Evolutionary conservation across 768 basidiomycete species (phyloP).

Genomic region (Brasilioporus rufonigricans): DNA sequence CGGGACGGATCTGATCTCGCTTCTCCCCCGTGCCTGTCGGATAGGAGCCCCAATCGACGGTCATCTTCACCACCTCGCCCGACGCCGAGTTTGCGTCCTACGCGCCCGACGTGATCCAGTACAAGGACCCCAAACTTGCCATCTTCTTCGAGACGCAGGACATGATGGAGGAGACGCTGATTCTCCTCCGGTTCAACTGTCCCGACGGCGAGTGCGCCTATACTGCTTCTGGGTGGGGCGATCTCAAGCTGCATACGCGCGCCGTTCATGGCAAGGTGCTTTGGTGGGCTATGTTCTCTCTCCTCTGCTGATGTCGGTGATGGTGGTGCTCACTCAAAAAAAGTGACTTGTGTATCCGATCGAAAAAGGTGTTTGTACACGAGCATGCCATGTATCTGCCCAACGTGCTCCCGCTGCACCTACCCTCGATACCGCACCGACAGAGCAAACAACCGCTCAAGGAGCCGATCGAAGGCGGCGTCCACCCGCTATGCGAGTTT

Average conservation of each 20-base stretch:
- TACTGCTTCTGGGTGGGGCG: constrained; percentile 84
- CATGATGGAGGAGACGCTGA: constrained; percentile 93
- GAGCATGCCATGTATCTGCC: constrained; percentile 85
- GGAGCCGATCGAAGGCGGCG: constrained; percentile 65
- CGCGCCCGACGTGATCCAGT: constrained; percentile 50
- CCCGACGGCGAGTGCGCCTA: constrained; percentile 82
- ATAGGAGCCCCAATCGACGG: constrained; percentile 67
- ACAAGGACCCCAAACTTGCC: constrained; percentile 69
- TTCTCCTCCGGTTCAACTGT: constrained; percentile 93
- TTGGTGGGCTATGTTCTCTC: constrained; percentile 50
- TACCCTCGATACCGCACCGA: constrained; percentile 64
- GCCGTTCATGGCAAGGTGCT: constrained; percentile 72
- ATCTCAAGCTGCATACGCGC: constrained; percentile 82
- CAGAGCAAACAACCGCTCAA: constrained; percentile 40
- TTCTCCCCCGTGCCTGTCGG: too few relatives aligned
- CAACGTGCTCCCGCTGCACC: constrained; percentile 61
- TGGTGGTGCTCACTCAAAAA: background rate
- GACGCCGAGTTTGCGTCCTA: constrained; percentile 62
- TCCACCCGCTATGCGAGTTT: constrained; percentile 83
- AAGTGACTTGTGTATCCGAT: constrained; percentile 83
- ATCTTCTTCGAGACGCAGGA: constrained; percentile 87
- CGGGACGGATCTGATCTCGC: background rate
- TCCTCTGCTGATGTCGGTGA: background rate
- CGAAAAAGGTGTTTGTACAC: constrained; percentile 94
- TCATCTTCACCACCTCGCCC: constrained; percentile 73